Evolutionary conservation across 257 asterid genomes (phyloP), one percentile per base, ranked within the genome.

Genomic region (Orobanche coerulescens): DNA sequence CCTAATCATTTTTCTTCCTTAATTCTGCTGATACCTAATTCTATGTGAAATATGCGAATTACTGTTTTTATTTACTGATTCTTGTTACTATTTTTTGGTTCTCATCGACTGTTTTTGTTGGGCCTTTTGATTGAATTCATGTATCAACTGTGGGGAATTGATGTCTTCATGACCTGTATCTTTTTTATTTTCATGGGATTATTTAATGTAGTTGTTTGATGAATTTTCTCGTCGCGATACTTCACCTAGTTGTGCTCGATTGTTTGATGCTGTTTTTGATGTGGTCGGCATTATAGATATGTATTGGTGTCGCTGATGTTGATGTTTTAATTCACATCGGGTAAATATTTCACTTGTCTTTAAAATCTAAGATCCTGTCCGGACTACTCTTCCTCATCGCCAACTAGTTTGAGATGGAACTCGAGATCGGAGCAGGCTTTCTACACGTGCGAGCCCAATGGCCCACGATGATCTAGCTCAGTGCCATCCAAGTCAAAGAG

Each of bases 191-290:
- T 34, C 18, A 7, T 10, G 56, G 22, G 19, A 13, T 22, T 25
- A 30, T 7, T 39, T 40, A 40, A 37, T 30, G 51, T 15, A 43
- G 24, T 68, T 64, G 47, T 36, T 44, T 46, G 63, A 42, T 50
- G 71, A 49, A 4, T 51, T 55, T 40, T 65, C 61, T 51, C 2
- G 36, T 44, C 53, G n/a, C 44, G 63, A 28, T 59, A 15, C 18
- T 6, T 60, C 19, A 37, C n/a, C 22, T 57, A 11, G 46, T 16
- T 22, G 51, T 28, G n/a, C 39, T 19, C 6, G 16, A 39, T 10
- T 39, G 44, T 39, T 39, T 39, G 44, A 39, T 39, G 2, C n/a
- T 10, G n/a, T 0, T 12, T 12, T 39, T 2, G 5, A 12, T 39
- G n/a, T 39, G 44, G 11, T 39, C 5, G 44, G 44, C n/a, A 63